These are phyloP conservation scores for Entamoeba invadens DNA, from an alignment of 208 protist species.

Conservation along the genomic window DNA sequence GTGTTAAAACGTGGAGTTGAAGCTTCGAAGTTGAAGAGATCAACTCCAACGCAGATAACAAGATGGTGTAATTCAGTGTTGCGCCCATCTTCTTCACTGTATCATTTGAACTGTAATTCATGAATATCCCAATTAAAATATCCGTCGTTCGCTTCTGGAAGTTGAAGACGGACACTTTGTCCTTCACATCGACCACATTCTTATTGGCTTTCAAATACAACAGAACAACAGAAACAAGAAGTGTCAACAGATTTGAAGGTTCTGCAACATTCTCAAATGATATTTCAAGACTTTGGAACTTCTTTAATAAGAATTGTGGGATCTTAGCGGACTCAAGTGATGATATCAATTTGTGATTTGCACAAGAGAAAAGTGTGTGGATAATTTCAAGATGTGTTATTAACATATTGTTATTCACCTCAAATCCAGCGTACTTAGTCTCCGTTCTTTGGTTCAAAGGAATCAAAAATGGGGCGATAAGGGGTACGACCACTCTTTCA, in stretches of 20 bases:
- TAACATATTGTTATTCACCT: neutral
- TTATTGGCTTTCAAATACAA: neutral
- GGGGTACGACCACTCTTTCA: neutral
- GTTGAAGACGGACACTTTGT: neutral
- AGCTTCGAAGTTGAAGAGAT: neutral
- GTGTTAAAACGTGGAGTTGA: neutral
- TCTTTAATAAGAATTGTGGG: neutral
- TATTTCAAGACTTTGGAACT: neutral
- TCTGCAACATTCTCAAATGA: neutral
- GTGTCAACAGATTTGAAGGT: neutral
- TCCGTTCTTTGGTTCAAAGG: neutral
- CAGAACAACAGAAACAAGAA: neutral
- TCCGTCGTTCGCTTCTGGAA: neutral
- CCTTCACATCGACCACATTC: neutral
- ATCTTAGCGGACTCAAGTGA: neutral
- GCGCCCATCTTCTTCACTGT: neutral
- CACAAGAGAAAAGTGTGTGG: neutral
- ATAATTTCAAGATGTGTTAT: neutral
- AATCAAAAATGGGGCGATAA: neutral
- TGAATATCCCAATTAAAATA: neutral
- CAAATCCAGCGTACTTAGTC: neutral
- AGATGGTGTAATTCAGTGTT: neutral
- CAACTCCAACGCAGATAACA: neutral
- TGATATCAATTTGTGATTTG: neutral
- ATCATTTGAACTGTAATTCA: neutral